A percentile compares a stretch with the other conserved stretches of the same genome.
phyloP scores from a whole-genome alignment of 306 rosid species.

The Ormosia semicastrata region DNA sequence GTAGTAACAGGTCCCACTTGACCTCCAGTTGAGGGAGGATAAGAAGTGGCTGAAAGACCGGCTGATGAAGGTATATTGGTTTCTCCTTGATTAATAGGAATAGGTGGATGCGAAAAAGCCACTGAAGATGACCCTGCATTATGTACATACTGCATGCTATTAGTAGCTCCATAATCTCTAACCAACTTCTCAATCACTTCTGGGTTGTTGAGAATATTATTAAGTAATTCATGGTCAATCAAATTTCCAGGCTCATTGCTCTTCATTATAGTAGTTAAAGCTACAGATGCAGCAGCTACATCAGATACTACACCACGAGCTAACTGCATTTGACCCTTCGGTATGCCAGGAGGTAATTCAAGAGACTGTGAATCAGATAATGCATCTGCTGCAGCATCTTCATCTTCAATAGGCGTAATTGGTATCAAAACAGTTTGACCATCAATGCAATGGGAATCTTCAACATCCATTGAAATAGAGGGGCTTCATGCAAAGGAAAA shows the following conservation, averaged over 20 bases:
- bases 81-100: constrained; percentile 38
- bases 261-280: constrained; percentile 59
- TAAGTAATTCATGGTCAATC: constrained; percentile 70
- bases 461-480: constrained; percentile 44
- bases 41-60: constrained; percentile 39
- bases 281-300: constrained; percentile 65
- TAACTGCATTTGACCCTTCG: constrained; percentile 21
- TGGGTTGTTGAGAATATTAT: constrained; percentile 71
- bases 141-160: constrained; percentile 33
- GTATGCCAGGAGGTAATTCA: constrained; percentile 35
- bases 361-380: constrained; percentile 35
- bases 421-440: constrained; percentile 58
- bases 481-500: constrained; percentile 49
- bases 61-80: constrained; percentile 27
- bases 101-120: constrained; percentile 41
- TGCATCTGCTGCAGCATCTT: constrained; percentile 52
- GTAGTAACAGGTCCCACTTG: constrained; percentile 41
- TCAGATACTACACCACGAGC: constrained; percentile 44
- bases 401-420: constrained; percentile 83
- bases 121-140: constrained; percentile 44
- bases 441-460: constrained; percentile 36
- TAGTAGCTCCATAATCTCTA: constrained; percentile 46
- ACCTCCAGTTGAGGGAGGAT: constrained; percentile 39
- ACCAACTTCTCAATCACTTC: constrained; percentile 80
- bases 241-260: constrained; percentile 65